Base-by-base conservation (phyloP, 129 eudicot species). In the Chrysanthemum lavandulifolium region DNA sequence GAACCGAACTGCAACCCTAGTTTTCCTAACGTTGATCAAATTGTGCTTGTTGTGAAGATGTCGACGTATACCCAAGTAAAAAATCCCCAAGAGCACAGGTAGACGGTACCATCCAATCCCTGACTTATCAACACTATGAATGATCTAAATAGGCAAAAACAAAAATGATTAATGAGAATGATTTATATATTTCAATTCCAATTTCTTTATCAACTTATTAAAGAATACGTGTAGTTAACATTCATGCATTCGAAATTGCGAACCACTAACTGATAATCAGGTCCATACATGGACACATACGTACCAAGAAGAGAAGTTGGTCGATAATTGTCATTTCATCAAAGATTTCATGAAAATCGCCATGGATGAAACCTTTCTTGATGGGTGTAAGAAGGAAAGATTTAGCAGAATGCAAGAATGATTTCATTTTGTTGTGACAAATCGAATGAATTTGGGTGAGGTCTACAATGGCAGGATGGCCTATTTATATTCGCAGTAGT, bases 1-100 rank as follows among this genome's bases (percentile, higher is more conserved):
- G 14, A 55, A 81, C 52, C 67, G 65, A 10, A 27, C 52, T 9
- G 62, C 81, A 18, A 49, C 65, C 4, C 67, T 75, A 16, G 77
- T 59, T 74, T n/a, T 76, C 3, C 82, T 83, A 14, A 82, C 86
- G 48, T 79, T 79, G 21, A 85, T 14, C 81, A 85, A 61, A 71
- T 85, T 85, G 75, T 85, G 82, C 56, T 66, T 15, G 13, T 85
- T 72, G 66, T 85, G 82, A 70, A 85, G 84, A 51, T 54, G 86
- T 27, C 90, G 84, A 6, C 90, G 86, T 13, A 82, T 65, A 13
- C 45, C 78, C 47, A 85, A 79, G 73, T 85, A 85, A 6, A 61
- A 0, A 13, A 85, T 63, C 2, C 86, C 90, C 70, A 85, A 52
- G 25, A 79, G 14, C 61, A 85, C 90, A 0, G 90, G 90, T 16